These are phyloP conservation scores for Tilletia caries DNA, from an alignment of 1,284 basidiomycete genomes.

Conservation along the genomic window DNA sequence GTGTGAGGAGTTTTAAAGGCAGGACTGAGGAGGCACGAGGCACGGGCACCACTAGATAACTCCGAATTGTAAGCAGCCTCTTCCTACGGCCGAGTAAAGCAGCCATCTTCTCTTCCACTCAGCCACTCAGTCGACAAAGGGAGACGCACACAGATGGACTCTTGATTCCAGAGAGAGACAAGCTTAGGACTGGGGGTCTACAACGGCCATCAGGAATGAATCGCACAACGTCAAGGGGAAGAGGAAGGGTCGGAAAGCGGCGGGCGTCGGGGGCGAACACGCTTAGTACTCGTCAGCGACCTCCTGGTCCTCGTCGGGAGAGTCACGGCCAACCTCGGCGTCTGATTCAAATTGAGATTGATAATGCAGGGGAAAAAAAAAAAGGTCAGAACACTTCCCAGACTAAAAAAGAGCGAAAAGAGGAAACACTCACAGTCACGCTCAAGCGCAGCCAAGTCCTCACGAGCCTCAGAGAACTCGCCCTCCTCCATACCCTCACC, in stretches of 20 bases:
- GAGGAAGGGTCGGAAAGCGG: not conserved
- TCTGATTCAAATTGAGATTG: not conserved
- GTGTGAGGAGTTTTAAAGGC: too few relatives aligned
- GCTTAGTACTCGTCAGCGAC: constrained; percentile 54
- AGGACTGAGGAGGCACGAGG: too few relatives aligned
- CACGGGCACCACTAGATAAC: too few relatives aligned
- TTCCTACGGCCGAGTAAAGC: too few relatives aligned
- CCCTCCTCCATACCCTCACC: constrained; percentile 99
- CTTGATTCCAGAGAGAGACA: not conserved
- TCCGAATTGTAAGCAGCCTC: too few relatives aligned
- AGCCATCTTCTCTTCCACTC: too few relatives aligned
- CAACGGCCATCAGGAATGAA: too few relatives aligned
- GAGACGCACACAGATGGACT: not conserved
- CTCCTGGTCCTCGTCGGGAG: constrained; percentile 73
- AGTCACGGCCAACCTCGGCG: constrained; percentile 74
- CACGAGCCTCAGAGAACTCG: constrained; percentile 94
- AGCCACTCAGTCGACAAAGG: too few relatives aligned
- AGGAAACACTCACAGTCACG: constrained; percentile 59
- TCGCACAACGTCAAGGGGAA: too few relatives aligned
- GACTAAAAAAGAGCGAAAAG: not conserved
- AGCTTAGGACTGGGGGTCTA: not conserved
- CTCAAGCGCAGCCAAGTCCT: constrained; percentile 93
- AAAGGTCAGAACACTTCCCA: not conserved
- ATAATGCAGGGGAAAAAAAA: not conserved
- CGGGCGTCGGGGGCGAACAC: not conserved